Evolutionary conservation across 495 filamentous ascomycete species (phyloP).

Genomic region (Penicillium macrosclerotiorum): DNA sequence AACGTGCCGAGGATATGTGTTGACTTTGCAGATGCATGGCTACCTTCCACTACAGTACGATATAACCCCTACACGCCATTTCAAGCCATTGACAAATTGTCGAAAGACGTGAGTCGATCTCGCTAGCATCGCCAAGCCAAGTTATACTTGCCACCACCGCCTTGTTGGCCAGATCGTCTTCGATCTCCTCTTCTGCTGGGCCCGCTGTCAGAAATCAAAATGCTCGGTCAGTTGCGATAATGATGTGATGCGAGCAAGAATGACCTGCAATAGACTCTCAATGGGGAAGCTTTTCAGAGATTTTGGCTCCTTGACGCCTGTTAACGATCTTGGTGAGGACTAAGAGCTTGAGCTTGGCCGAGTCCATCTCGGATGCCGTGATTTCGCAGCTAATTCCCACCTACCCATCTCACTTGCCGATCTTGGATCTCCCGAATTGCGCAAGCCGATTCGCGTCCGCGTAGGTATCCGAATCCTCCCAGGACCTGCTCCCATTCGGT

Average conservation of each 20-base stretch:
- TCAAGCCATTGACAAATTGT: neutral
- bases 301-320: neutral
- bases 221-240: neutral
- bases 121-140: neutral
- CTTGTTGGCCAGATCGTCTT: neutral
- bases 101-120: neutral
- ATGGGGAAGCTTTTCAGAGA: neutral
- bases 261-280: neutral
- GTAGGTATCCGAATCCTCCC: neutral
- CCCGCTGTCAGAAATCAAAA: neutral
- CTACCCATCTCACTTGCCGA: neutral
- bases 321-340: neutral
- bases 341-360: neutral
- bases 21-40: neutral
- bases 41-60: neutral
- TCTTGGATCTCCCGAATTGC: neutral
- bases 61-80: neutral
- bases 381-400: neutral
- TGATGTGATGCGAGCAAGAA: neutral
- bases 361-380: neutral
- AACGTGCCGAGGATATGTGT: neutral
- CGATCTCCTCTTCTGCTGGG: neutral
- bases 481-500: neutral
- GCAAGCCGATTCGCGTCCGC: neutral
- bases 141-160: neutral